A percentile compares a stretch with the other conserved stretches of the same genome.
These are phyloP conservation scores for Salicornia ramosissima DNA, from an alignment of 148 eudicot species.

Conservation along the genomic window DNA sequence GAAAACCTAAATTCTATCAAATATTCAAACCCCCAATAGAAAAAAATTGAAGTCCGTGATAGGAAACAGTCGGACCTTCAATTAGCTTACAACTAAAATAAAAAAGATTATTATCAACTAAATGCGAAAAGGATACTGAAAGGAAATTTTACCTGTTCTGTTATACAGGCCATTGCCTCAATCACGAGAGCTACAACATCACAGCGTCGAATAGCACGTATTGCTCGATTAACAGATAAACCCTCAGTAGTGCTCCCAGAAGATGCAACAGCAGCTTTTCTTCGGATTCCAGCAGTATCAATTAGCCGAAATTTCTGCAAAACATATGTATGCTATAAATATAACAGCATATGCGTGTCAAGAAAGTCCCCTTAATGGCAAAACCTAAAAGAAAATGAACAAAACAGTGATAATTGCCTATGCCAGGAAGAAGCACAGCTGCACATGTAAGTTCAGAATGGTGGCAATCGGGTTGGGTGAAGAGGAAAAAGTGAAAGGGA, in stretches of 20 bases:
- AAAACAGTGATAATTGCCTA: not conserved
- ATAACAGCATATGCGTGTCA: not conserved
- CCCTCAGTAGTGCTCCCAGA: conserved; percentile 98
- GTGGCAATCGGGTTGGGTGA: not conserved
- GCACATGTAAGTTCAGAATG: not conserved
- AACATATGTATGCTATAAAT: conserved; percentile 3
- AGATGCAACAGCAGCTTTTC: conserved; percentile 82
- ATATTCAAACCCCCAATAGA: not conserved
- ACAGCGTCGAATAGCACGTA: conserved; percentile 92
- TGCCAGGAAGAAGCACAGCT: not conserved
- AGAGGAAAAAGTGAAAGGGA: not conserved
- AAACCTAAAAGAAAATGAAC: not conserved
- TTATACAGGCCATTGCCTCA: conserved; percentile 97
- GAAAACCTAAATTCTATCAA: not conserved
- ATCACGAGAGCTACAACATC: conserved; percentile 96
- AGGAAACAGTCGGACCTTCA: not conserved
- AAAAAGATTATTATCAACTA: not conserved
- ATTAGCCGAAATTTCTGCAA: conserved; percentile 85
- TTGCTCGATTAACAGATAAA: conserved; percentile 89
- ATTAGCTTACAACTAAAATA: not conserved
- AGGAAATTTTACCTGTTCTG: conserved; percentile 75
- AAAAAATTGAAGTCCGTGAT: not conserved
- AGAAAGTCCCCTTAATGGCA: not conserved
- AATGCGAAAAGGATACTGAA: not conserved
- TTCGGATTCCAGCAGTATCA: conserved; percentile 98